These are phyloP conservation scores for Mallotus repandus DNA, from an alignment of 441 rosid genomes.

Conservation along the genomic window DNA sequence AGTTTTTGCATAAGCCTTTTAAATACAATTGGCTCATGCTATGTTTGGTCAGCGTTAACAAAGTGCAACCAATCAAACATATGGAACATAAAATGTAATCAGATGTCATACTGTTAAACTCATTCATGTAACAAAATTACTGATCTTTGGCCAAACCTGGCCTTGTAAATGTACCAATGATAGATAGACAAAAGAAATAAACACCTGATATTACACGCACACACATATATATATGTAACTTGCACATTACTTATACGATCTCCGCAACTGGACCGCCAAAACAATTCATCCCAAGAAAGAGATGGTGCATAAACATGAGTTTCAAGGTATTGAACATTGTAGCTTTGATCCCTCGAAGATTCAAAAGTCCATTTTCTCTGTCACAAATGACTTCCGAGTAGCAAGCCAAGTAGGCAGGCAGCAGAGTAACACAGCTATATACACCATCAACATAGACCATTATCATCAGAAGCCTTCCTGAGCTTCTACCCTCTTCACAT, in stretches of 20 bases:
- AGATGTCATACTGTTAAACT: too few relatives aligned
- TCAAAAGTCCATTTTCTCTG: slow-evolving; percentile 9
- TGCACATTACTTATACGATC: neutral
- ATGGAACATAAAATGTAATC: too few relatives aligned
- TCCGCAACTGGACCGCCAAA: neutral
- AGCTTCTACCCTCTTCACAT: neutral
- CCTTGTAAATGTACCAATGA: too few relatives aligned
- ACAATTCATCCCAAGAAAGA: neutral
- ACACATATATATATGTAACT: neutral
- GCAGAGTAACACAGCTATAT: slow-evolving; percentile 12
- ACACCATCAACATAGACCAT: slow-evolving; percentile 6
- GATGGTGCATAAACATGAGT: neutral
- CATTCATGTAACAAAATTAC: too few relatives aligned
- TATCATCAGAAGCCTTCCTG: slow-evolving; percentile 3
- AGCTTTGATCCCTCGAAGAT: slow-evolving; percentile 5
- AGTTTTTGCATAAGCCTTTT: too few relatives aligned
- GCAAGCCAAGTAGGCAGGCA: slow-evolving; percentile 12
- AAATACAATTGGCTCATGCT: too few relatives aligned
- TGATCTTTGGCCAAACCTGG: too few relatives aligned
- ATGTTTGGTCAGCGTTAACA: too few relatives aligned
- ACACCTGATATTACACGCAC: neutral
- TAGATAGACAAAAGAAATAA: neutral
- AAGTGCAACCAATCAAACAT: too few relatives aligned
- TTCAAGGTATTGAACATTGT: neutral
- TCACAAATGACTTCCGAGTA: slow-evolving; percentile 20